Evolutionary conservation across 345 rosid genomes (phyloP).

Genomic region (Moringa oleifera): DNA sequence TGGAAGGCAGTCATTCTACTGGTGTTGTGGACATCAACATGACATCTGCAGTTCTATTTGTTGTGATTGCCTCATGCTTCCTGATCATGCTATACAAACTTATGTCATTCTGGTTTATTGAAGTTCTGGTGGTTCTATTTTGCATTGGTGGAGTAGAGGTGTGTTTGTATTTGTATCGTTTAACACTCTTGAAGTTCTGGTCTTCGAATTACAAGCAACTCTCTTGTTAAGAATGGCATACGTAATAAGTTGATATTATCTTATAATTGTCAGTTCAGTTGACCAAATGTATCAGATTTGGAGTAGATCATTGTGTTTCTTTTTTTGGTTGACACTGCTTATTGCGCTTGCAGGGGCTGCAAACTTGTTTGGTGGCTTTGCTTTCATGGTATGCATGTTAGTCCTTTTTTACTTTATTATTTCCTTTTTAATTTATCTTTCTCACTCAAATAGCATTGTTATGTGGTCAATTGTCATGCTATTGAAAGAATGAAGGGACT

Average conservation of each 20-base stretch:
- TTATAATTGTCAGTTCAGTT: too few relatives aligned
- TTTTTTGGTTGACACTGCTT: slow-evolving; percentile 19
- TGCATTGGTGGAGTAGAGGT: slow-evolving; percentile 99
- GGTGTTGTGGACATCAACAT: slow-evolving; percentile 73
- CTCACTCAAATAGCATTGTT: background rate
- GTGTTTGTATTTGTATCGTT: slow-evolving; percentile 4
- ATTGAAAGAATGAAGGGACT: background rate
- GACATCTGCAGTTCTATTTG: slow-evolving; percentile 71
- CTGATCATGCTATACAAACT: slow-evolving; percentile 95
- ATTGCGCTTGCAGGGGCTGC: slow-evolving; percentile 74
- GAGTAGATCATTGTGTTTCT: background rate
- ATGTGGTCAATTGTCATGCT: background rate
- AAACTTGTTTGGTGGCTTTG: slow-evolving; percentile 86
- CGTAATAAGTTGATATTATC: background rate
- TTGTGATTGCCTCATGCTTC: slow-evolving; percentile 92
- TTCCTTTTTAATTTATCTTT: too few relatives aligned
- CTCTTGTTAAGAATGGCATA: background rate
- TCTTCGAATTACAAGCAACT: background rate
- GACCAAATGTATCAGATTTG: background rate
- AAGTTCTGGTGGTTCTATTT: slow-evolving; percentile 85
- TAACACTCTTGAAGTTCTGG: background rate
- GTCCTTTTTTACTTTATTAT: background rate
- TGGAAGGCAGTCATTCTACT: slow-evolving; percentile 44
- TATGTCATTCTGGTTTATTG: slow-evolving; percentile 92
- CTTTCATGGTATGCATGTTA: slow-evolving; percentile 66